Percentiles rank a stretch among this genome's conserved stretches.
Evolutionary conservation across 1,284 basidiomycete genomes (phyloP).

Genomic region (Microbotryum scabiosae): DNA sequence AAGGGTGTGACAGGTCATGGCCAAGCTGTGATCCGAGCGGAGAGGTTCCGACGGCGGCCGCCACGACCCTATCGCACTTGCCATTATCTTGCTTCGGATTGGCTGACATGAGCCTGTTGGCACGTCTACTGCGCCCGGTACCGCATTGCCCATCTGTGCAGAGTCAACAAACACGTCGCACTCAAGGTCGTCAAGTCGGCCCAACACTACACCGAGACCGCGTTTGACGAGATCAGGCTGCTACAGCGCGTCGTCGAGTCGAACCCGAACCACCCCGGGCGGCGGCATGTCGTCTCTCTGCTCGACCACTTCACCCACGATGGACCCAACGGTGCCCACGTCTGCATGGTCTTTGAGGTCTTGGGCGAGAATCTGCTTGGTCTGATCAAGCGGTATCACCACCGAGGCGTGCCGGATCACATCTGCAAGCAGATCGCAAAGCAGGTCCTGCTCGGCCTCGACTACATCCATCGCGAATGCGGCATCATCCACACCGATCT

Average conservation of each 20-base stretch:
- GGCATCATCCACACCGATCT: slow-evolving; percentile 59
- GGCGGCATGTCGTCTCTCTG: slow-evolving; percentile 84
- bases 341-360: slow-evolving; percentile 99
- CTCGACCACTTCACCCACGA: slow-evolving; percentile 95
- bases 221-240: slow-evolving; percentile 96
- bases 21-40: too few species aligned
- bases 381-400: slow-evolving; percentile 89
- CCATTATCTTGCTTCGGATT: too few species aligned
- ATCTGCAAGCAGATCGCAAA: slow-evolving; percentile 96
- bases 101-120: too few species aligned
- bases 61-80: too few species aligned
- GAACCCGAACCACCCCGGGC: slow-evolving; percentile 59
- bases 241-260: slow-evolving; percentile 89
- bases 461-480: slow-evolving; percentile 96
- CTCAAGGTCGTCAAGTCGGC: slow-evolving; percentile 99
- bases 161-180: slow-evolving; percentile 78
- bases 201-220: slow-evolving; percentile 92
- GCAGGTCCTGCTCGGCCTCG: slow-evolving; percentile 86
- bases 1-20: too few species aligned
- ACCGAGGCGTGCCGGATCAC: slow-evolving; percentile 86
- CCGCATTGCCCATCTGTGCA: slow-evolving; percentile 1
- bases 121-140: too few species aligned
- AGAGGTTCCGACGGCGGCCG: too few species aligned
- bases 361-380: slow-evolving; percentile 96
- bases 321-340: slow-evolving; percentile 92